Evolutionary conservation across 331 rosid genomes (phyloP), one percentile per base, ranked within the genome.

Genomic region (Malus hybrid): DNA sequence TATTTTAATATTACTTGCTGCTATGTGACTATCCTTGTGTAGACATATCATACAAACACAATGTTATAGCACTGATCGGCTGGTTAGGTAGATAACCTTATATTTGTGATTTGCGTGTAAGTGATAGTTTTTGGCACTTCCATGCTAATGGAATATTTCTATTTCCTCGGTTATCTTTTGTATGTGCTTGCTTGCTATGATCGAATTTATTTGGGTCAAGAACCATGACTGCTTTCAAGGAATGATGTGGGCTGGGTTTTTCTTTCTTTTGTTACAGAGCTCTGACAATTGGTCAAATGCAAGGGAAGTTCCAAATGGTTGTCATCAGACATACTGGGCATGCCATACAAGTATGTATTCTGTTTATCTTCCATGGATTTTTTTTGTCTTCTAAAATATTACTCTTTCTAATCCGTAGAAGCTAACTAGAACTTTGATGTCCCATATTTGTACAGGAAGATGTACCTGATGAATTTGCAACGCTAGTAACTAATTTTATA

Each of bases 281-380:
- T 81, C 96, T 94, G 31, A 94, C 97, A 73, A 94, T 94, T 76
- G 99, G 99, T 80, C 99, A 94, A 87, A 94, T 94, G 99, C 99
- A 94, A 88, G 99, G 99, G 67, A 94, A 94, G 92, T 94, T 92
- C 83, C 99, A 94, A 78, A 92, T 92, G 97, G 80, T 90, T 60
- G 92, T 94, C 39, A 90, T 94, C 73, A 86, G 93, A 73, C 93
- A 92, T 77, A 86, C 93, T 13, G 97, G 99, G 84, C 99, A 94
- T 83, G 99, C 99, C 64, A 92, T 94, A 83, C 99, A 94, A 96
- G 97, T 91, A 59, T 29, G 28, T 24, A 52, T 18, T 34, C 60
- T 48, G 71, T 68, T 42, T 52, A 46, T 77, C 74, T 52, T 80
- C 60, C 22, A 20, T 73, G 56, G 76, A 1, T 8, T 32, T 6